A percentile compares a stretch with the other conserved stretches of the same genome.
Evolutionary conservation across 2,329 filamentous ascomycete genomes (phyloP).

Genomic region (Aspergillus sclerotialis): DNA sequence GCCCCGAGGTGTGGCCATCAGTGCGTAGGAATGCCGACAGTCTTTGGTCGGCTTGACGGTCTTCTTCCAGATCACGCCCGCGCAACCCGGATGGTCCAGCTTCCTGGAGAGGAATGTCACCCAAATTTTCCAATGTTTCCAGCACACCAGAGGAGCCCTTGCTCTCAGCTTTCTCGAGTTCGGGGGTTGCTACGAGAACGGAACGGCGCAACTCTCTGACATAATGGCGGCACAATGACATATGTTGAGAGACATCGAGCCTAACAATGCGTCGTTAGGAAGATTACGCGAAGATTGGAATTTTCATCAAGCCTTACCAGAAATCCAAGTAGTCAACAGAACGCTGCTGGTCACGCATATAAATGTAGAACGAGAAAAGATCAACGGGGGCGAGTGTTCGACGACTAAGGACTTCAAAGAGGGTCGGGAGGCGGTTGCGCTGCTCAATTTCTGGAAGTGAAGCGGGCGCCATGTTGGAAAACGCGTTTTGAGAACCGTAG

Average conservation of each 20-base stretch:
- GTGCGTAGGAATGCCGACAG: conserved; percentile 81
- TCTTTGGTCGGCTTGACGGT: conserved; percentile 69
- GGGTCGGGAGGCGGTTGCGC: conserved; percentile 82
- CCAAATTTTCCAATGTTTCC: conserved; percentile 63
- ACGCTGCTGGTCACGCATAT: conserved; percentile 97
- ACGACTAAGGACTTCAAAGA: conserved; percentile 92
- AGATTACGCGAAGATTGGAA: not conserved
- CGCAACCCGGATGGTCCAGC: conserved; percentile 51
- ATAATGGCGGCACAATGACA: conserved; percentile 93
- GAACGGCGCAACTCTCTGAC: conserved; percentile 91
- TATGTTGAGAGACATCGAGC: conserved; percentile 98
- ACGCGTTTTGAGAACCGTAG: not conserved
- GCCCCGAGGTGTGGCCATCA: conserved; percentile 39
- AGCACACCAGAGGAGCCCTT: conserved; percentile 78
- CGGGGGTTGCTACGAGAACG: conserved; percentile 86
- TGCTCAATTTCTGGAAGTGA: conserved; percentile 34
- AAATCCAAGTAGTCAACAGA: conserved; percentile 98
- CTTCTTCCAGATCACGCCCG: conserved; percentile 60
- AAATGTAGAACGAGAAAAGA: conserved; percentile 98
- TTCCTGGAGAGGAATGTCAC: conserved; percentile 46
- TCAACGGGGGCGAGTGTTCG: conserved; percentile 94
- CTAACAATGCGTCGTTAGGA: conserved; percentile 41
- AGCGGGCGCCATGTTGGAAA: conserved; percentile 21
- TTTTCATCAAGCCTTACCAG: conserved; percentile 55
- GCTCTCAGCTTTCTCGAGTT: conserved; percentile 71